Evolutionary conservation across 345 rosid genomes (phyloP).

Genomic region (Hibiscus trionum): DNA sequence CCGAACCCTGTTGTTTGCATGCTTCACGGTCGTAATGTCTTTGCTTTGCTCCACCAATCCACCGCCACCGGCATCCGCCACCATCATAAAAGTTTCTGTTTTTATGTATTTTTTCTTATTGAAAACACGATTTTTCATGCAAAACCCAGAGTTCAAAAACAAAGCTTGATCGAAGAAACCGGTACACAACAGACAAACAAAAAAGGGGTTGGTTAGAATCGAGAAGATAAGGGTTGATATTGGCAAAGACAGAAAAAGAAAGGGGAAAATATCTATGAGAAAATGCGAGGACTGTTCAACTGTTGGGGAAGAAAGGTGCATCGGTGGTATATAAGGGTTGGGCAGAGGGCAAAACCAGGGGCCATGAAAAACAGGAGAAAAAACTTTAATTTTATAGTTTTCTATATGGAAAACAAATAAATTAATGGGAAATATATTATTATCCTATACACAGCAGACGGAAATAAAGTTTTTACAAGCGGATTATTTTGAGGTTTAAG

Average conservation of each 20-base stretch:
- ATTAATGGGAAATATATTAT: no score
- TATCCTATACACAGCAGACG: no score
- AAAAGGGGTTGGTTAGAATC: not conserved
- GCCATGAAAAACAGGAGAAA: slow-evolving; percentile 18
- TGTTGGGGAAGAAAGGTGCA: not conserved
- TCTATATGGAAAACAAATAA: not conserved
- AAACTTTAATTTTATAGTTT: not conserved
- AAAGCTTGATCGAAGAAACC: not conserved
- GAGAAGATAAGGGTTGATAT: not conserved
- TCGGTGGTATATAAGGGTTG: slow-evolving; percentile 3
- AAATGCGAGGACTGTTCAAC: not conserved
- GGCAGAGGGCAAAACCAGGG: slow-evolving; percentile 45
- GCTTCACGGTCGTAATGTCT: slow-evolving; percentile 9
- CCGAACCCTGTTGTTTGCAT: slow-evolving; percentile 26
- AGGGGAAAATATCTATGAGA: not conserved
- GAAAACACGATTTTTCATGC: not conserved
- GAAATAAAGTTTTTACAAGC: no score
- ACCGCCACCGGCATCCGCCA: slow-evolving; percentile 29
- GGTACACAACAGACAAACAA: no score
- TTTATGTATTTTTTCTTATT: not conserved
- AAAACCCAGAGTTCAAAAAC: not conserved
- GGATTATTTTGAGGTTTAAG: no score
- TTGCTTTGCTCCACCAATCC: slow-evolving; percentile 31
- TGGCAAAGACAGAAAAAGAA: not conserved
- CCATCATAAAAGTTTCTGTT: slow-evolving; percentile 8